A percentile compares a stretch with the other conserved stretches of the same genome.
Conservation (phyloP, 1,139 yeast genomes). For the Nakaseomyces uthaithaninus region DNA sequence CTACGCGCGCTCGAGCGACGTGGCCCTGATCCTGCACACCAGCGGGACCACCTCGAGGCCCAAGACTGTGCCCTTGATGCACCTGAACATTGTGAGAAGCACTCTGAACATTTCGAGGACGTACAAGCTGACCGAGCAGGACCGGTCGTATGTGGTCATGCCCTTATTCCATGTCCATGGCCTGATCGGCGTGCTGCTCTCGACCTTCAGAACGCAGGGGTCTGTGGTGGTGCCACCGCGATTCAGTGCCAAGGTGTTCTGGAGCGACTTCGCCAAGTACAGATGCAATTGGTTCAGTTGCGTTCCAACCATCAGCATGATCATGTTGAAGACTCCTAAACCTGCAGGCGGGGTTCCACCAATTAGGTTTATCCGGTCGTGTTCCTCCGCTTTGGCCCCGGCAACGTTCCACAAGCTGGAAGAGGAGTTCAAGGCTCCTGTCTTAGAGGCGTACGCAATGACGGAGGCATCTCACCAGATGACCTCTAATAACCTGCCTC, state of each 20-base stretch:
- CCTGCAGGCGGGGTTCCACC: slow-evolving; percentile 42
- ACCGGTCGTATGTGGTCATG: slow-evolving; percentile 57
- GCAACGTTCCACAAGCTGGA: slow-evolving; percentile 50
- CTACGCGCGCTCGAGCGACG: slow-evolving; percentile 39
- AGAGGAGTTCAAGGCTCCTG: slow-evolving; percentile 50
- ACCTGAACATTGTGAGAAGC: slow-evolving; percentile 50
- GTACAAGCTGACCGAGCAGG: slow-evolving; percentile 41
- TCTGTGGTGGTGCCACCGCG: slow-evolving; percentile 47
- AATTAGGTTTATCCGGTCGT: slow-evolving; percentile 57
- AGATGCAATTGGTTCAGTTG: slow-evolving; percentile 63
- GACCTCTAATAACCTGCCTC: slow-evolving; percentile 60
- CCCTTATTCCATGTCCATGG: slow-evolving; percentile 72
- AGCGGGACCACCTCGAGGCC: slow-evolving; percentile 69
- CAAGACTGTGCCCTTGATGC: slow-evolving; percentile 62
- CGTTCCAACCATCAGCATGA: slow-evolving; percentile 65
- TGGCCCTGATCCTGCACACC: slow-evolving; percentile 58
- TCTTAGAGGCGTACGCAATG: slow-evolving; percentile 70
- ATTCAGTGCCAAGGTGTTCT: slow-evolving; percentile 52
- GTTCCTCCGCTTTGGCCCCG: slow-evolving; percentile 62
- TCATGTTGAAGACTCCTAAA: slow-evolving; percentile 42
- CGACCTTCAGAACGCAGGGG: slow-evolving; percentile 55
- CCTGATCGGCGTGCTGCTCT: slow-evolving; percentile 50
- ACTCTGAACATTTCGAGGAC: slow-evolving; percentile 49
- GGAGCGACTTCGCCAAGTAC: slow-evolving; percentile 45
- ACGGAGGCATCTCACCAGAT: slow-evolving; percentile 68